phyloP scores from a whole-genome alignment of 2,329 filamentous ascomycete species.

The Acrocalymma vagum region DNA sequence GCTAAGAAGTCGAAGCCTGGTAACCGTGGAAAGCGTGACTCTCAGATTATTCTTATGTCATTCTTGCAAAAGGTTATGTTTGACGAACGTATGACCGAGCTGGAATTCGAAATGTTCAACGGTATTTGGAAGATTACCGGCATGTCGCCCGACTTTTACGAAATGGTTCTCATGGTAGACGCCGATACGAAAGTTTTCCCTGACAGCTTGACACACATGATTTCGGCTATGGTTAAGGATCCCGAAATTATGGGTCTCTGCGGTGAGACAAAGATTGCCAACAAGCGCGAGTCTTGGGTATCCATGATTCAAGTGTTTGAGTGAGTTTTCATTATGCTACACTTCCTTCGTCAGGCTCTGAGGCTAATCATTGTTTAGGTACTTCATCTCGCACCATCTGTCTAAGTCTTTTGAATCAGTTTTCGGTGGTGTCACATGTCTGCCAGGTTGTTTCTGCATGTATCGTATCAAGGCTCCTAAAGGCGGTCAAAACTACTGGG shows the following conservation, averaged over 20 bases:
- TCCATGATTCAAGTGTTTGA: constrained; percentile 99
- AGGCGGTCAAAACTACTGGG: constrained; percentile 99
- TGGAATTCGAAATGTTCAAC: constrained; percentile 99
- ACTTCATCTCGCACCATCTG: constrained; percentile 98
- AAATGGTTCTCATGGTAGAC: constrained; percentile 98
- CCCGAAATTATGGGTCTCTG: constrained; percentile 99
- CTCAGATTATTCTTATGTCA: constrained; percentile 98
- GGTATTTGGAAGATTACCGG: constrained; percentile 98
- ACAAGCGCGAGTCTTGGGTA: constrained; percentile 94
- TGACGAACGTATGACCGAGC: constrained; percentile 98
- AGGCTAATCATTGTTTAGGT: constrained; percentile 60
- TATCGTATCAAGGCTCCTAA: constrained; percentile 99
- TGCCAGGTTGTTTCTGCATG: constrained; percentile 99
- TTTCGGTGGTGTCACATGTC: constrained; percentile 98
- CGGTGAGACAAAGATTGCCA: constrained; percentile 99
- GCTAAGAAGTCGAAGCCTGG: constrained; percentile 83
- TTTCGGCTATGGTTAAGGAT: constrained; percentile 98
- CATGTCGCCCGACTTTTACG: constrained; percentile 97
- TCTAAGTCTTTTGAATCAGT: constrained; percentile 98
- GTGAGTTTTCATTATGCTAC: constrained; percentile 49
- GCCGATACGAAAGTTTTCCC: constrained; percentile 99
- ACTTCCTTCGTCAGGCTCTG: constrained; percentile 33
- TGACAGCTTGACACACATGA: constrained; percentile 97
- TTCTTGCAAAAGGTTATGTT: constrained; percentile 99
- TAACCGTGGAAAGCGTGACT: constrained; percentile 98